Evolutionary conservation across 2,329 filamentous ascomycete species (phyloP).

Genomic region (Phaeosphaeriaceae sp.): DNA sequence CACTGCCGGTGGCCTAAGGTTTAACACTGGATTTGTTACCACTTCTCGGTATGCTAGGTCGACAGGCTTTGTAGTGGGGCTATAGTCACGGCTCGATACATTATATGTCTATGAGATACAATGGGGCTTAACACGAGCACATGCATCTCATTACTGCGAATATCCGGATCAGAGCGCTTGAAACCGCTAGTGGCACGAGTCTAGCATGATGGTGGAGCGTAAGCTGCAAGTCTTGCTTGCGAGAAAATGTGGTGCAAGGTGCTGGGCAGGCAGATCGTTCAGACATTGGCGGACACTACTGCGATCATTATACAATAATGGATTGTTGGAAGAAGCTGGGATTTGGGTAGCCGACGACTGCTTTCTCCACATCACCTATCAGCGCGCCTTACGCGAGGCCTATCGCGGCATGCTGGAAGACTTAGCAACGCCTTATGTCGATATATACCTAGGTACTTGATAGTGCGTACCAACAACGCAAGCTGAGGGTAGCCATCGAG

Average conservation of each 20-base stretch:
- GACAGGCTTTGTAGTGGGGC: neutral
- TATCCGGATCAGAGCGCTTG: neutral
- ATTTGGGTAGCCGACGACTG: slow-evolving; percentile 40
- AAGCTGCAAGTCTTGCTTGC: slow-evolving; percentile 13
- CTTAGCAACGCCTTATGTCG: slow-evolving; percentile 69
- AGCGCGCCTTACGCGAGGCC: slow-evolving; percentile 42
- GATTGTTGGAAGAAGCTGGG: slow-evolving; percentile 35
- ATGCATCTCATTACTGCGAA: too few relatives aligned
- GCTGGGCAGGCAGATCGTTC: slow-evolving; percentile 25
- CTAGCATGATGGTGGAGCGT: slow-evolving; percentile 18
- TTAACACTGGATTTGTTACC: neutral
- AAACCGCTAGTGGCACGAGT: slow-evolving; percentile 8
- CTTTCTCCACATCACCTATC: slow-evolving; percentile 39
- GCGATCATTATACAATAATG: slow-evolving; percentile 16
- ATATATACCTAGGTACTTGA: slow-evolving; percentile 66
- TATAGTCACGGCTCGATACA: neutral
- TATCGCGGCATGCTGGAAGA: slow-evolving; percentile 42
- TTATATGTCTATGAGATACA: slow-evolving; percentile 2
- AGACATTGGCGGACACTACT: slow-evolving; percentile 30
- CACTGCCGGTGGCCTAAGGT: neutral
- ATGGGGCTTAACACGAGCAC: slow-evolving; percentile 4
- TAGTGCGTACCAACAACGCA: slow-evolving; percentile 63
- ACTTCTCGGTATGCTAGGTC: too few relatives aligned
- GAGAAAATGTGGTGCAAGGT: slow-evolving; percentile 20
- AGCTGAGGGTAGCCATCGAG: slow-evolving; percentile 56